phyloP scores from a whole-genome alignment of 495 filamentous ascomycete genomes.

The Poronia punctata region DNA sequence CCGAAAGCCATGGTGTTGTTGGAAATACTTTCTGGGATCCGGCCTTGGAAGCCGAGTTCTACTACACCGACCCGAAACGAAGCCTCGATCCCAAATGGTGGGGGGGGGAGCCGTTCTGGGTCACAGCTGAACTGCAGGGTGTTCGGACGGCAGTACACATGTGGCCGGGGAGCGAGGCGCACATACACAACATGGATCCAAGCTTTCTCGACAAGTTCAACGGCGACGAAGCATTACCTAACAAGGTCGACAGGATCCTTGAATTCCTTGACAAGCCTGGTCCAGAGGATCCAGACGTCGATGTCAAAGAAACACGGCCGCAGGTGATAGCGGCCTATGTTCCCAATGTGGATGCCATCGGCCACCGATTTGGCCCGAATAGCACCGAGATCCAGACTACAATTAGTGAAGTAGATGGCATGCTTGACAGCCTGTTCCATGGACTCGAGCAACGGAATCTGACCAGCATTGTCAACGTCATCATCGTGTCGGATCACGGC shows the following conservation, averaged over 20 bases:
- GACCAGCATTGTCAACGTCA: slow-evolving; percentile 85
- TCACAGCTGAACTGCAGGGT: slow-evolving; percentile 74
- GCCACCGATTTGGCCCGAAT: slow-evolving; percentile 86
- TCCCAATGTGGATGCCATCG: slow-evolving; percentile 78
- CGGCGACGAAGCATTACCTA: slow-evolving; percentile 59
- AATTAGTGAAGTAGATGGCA: slow-evolving; percentile 67
- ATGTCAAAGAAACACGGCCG: slow-evolving; percentile 47
- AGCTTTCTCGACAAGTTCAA: slow-evolving; percentile 79
- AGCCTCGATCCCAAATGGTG: slow-evolving; percentile 88
- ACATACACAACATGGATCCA: slow-evolving; percentile 59
- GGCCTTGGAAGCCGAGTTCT: slow-evolving; percentile 67
- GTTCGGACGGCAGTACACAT: slow-evolving; percentile 83
- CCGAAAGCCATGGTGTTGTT: slow-evolving; percentile 88
- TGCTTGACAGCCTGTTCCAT: slow-evolving; percentile 68
- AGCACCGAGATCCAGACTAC: slow-evolving; percentile 77
- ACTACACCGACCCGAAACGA: slow-evolving; percentile 65
- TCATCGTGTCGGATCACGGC: slow-evolving; percentile 96
- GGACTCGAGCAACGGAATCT: slow-evolving; percentile 78
- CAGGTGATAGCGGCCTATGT: slow-evolving; percentile 94
- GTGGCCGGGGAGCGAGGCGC: slow-evolving; percentile 95
- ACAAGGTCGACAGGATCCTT: slow-evolving; percentile 72
- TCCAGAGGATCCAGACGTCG: slow-evolving; percentile 37
- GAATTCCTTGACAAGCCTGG: slow-evolving; percentile 77
- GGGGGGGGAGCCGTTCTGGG: slow-evolving; percentile 88
- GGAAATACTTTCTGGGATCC: slow-evolving; percentile 95